These are phyloP conservation scores for Xylariaceae sp. DNA, from an alignment of 2,329 filamentous ascomycete species.

Conservation along the genomic window DNA sequence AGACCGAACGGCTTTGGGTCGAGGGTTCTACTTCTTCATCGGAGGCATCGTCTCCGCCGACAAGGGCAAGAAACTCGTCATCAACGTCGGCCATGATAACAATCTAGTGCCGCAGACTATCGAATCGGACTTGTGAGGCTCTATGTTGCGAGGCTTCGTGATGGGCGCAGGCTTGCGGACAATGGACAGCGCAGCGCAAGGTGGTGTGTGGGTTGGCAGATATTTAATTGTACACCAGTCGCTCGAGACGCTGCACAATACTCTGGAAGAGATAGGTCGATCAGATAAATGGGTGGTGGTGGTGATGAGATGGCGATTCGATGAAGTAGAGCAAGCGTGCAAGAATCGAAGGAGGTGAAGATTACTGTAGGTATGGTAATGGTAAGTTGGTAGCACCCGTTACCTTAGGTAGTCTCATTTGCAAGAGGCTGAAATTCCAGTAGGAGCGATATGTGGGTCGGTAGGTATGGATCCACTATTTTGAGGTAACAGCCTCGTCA, in stretches of 20 bases:
- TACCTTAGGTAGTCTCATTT: too few species aligned
- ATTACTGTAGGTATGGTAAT: too few species aligned
- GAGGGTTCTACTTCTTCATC: constrained; percentile 50
- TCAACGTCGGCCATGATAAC: constrained; percentile 78
- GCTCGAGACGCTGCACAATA: not conserved
- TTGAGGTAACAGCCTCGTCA: too few species aligned
- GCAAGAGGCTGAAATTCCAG: too few species aligned
- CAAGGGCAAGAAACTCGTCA: constrained; percentile 87
- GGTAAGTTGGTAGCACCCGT: too few species aligned
- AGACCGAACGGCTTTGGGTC: constrained; percentile 49
- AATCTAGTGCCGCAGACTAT: not conserved
- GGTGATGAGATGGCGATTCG: not conserved
- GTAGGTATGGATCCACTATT: too few species aligned
- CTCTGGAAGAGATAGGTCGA: not conserved
- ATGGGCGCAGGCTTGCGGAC: constrained; percentile 1
- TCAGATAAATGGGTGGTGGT: not conserved
- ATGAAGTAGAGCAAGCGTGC: not conserved
- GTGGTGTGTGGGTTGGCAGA: not conserved
- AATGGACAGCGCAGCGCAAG: not conserved
- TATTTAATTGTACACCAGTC: not conserved
- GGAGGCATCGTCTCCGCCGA: constrained; percentile 65
- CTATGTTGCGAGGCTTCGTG: constrained; percentile 4
- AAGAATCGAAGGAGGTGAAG: not conserved
- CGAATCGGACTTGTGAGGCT: not conserved
- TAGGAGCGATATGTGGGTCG: too few species aligned